Base-by-base conservation (phyloP, 129 eudicot genomes). In the Tanacetum coccineum region DNA sequence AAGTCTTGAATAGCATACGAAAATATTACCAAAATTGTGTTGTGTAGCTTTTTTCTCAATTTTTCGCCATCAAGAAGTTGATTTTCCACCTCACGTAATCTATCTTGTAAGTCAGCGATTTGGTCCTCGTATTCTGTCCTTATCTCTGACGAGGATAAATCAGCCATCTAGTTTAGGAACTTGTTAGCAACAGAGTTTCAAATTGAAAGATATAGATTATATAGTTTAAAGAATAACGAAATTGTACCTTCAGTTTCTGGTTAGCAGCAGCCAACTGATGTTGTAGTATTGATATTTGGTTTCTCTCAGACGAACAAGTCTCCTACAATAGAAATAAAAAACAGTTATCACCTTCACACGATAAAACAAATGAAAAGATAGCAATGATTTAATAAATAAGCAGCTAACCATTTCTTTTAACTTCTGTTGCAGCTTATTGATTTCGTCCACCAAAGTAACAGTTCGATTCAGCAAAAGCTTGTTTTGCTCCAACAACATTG, bases 11-110 rank as follows among this genome's bases (percentile, higher is more conserved):
- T 19, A 67, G 28, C n/a, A n/a, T n/a, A n/a, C 14, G 26, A 53
- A 59, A 30, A 62, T 17, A 55, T 11, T 79, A 82, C 91, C 86
- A 85, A 80, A 66, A 85, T 85, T 6, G 91, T 85, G 20, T 85
- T 85, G 55, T 85, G 91, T 13, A 85, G 84, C 67, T n/a, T n/a
- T n/a, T n/a, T n/a, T n/a, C n/a, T n/a, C n/a, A n/a, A n/a, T n/a
- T n/a, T n/a, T n/a, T n/a, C 91, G 47, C 91, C 91, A 56, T 85
- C 91, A 39, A 75, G 21, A 32, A 85, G 78, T 68, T 77, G 71
- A 25, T 21, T 21, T 54, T 85, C 91, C 7, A 81, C 79, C 44
- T 82, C 87, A 58, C 62, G 61, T 10, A 85, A 71, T 9, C 79
- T 74, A 51, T 82, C 78, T 39, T 82, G 81, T 26, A 85, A 57